A percentile compares a stretch with the other conserved stretches of the same genome.
Evolutionary conservation across 495 filamentous ascomycete species (phyloP).

Genomic region (Extremus antarcticus): DNA sequence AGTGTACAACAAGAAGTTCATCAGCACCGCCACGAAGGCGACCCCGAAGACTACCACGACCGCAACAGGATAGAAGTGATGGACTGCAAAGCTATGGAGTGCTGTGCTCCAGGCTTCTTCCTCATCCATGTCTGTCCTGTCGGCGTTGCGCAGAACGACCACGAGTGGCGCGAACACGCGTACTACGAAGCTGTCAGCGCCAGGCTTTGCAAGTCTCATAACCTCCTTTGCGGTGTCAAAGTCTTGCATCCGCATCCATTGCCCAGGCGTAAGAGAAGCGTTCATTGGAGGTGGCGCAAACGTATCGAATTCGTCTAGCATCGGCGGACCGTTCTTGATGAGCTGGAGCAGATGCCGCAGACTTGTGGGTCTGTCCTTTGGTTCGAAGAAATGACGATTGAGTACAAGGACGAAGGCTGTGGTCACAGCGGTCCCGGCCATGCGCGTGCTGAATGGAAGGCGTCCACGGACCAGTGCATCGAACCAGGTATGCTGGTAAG

Average conservation of each 20-base stretch:
- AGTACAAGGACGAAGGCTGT: constrained; percentile 50
- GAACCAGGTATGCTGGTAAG: constrained; percentile 39
- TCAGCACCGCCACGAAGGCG: constrained; percentile 48
- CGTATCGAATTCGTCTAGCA: constrained; percentile 13
- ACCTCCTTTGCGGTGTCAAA: constrained; percentile 62
- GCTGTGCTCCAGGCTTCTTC: constrained; percentile 29
- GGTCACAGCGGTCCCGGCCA: constrained; percentile 50
- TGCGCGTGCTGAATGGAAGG: constrained; percentile 45
- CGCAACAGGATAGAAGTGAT: constrained; percentile 47
- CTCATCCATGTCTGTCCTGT: constrained; percentile 38
- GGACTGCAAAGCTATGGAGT: constrained; percentile 43
- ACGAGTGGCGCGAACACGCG: constrained; percentile 56
- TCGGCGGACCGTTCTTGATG: constrained; percentile 2
- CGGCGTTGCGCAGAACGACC: constrained; percentile 53
- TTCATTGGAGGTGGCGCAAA: constrained; percentile 40
- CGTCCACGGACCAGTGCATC: constrained; percentile 39
- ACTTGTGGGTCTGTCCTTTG: constrained; percentile 34
- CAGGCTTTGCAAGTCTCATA: constrained; percentile 55
- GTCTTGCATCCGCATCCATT: constrained; percentile 63
- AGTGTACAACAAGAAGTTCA: constrained; percentile 54
- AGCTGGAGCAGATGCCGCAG: constrained; percentile 29
- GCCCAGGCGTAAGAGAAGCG: constrained; percentile 54
- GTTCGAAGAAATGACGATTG: constrained; percentile 58
- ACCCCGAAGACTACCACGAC: constrained; percentile 44
- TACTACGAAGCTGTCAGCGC: constrained; percentile 53